These are phyloP conservation scores for Phytopythium litorale DNA, from an alignment of 352 stramenopile genomes.

Conservation along the genomic window DNA sequence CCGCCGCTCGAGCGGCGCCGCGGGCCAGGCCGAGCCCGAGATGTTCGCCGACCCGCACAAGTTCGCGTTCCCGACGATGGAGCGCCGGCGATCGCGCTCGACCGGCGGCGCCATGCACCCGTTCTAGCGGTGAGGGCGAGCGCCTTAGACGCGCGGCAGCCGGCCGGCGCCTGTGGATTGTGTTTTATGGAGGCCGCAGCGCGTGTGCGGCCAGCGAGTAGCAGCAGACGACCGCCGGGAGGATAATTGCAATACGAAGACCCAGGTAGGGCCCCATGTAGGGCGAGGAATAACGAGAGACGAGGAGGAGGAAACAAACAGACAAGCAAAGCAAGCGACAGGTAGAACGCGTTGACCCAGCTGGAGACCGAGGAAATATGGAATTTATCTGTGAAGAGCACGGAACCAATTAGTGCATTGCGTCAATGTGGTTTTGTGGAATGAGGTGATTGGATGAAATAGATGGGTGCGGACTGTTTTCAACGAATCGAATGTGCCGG, in stretches of 20 bases:
- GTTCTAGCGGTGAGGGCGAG: background rate
- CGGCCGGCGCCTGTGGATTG: background rate
- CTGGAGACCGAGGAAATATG: background rate
- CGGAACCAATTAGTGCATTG: background rate
- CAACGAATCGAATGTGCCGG: too few relatives aligned
- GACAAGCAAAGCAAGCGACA: background rate
- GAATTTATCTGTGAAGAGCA: background rate
- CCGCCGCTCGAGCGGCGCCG: slow-evolving; percentile 47
- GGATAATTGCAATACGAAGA: too few relatives aligned
- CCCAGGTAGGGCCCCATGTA: background rate
- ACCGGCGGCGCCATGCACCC: slow-evolving; percentile 37
- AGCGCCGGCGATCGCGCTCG: slow-evolving; percentile 74
- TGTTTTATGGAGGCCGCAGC: background rate
- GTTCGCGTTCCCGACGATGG: slow-evolving; percentile 39
- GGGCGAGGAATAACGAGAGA: background rate
- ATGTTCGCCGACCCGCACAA: slow-evolving; percentile 51
- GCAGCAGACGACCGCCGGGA: background rate
- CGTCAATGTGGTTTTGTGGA: background rate
- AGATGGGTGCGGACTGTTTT: too few relatives aligned
- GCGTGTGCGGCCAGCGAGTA: background rate
- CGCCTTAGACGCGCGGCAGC: background rate
- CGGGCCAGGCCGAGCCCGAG: slow-evolving; percentile 31
- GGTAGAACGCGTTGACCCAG: background rate
- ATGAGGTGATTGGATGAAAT: background rate
- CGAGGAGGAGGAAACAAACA: background rate